Evolutionary conservation across 106 monocot genomes (phyloP), one percentile per base, ranked within the genome.

Genomic region (Dendrobium catenatum): DNA sequence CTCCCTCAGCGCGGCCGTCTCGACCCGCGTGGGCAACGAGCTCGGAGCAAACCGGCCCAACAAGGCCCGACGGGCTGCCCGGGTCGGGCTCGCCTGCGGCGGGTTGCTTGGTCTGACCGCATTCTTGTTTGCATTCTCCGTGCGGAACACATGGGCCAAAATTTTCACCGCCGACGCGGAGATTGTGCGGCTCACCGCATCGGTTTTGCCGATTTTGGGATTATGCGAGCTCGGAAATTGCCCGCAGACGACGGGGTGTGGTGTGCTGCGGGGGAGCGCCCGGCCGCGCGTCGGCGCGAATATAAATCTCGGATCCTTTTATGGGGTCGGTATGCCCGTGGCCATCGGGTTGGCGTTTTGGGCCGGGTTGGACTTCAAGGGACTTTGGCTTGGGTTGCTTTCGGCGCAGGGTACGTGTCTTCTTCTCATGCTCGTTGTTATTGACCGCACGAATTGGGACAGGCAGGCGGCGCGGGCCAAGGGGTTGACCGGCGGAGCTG

Each of bases 231-330:
- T 87, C 13, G 87, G 87, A 7, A 87, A 87, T 64, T 87, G 87
- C 73, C 87, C 87, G 79, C 87, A 87, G 79, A 87, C 87, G 73
- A 82, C 84, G 4, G 87, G 87, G 10, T 87, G 84, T 78, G 87
- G 87, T 0, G 87, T 87, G 46, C 75, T 87, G 59, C 40, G 87
- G 4, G 87, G 87, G 2, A 84, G 84, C 74, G 87, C 87, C 2
- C 5, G 87, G 61, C 87, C 87, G 26, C 77, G 48, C 47, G 75
- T 29, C 24, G 87, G 75, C 9, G 87, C 84, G 24, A 79, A 85
- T 18, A 80, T 88, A 10, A 88, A 88, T 41, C 79, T 88, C 9
- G 76, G 84, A 2, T 81, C 87, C 2, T 88, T 88, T 47, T 88
- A 88, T 68, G 58, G 5, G 19, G 84, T 85, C 13, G 87, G 87